Percentiles rank a stretch among this genome's conserved stretches.
Conservation (phyloP, 2,329 filamentous ascomycete species). For the Fusarium sp. region DNA sequence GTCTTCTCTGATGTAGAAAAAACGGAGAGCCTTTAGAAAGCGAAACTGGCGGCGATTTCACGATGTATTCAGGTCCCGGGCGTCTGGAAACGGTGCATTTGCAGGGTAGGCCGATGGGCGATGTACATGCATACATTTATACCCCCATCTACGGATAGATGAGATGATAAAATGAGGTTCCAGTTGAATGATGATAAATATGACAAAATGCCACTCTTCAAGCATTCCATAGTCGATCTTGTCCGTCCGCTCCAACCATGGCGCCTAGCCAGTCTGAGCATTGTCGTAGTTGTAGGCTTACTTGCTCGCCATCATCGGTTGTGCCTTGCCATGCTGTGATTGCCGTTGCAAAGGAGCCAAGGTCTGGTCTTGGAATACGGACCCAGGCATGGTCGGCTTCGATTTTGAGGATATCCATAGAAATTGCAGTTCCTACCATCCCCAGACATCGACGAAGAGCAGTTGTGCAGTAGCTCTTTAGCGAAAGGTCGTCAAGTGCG, state of each 20-base stretch:
- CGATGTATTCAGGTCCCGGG: conserved; percentile 35
- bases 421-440: conserved; percentile 71
- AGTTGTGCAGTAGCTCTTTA: conserved; percentile 69
- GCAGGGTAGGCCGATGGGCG: conserved; percentile 35
- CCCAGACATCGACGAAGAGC: conserved; percentile 77
- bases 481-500: conserved; percentile 68
- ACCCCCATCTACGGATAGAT: conserved; percentile 38
- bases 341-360: conserved; percentile 69
- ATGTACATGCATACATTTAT: conserved; percentile 43
- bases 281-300: conserved; percentile 63
- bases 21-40: conserved; percentile 15
- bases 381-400: conserved; percentile 68
- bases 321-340: conserved; percentile 71
- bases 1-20: conserved; percentile 74
- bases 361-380: conserved; percentile 69
- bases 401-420: conserved; percentile 75
- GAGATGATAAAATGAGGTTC: conserved; percentile 31
- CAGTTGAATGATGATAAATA: conserved; percentile 28
- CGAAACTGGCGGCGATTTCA: conserved; percentile 26
- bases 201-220: conserved; percentile 43
- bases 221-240: conserved; percentile 58
- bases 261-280: conserved; percentile 73
- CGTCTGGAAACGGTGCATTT: conserved; percentile 44
- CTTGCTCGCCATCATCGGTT: conserved; percentile 53
- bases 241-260: conserved; percentile 61